phyloP scores from a whole-genome alignment of 2,329 filamentous ascomycete species.

The Knufia fluminis region DNA sequence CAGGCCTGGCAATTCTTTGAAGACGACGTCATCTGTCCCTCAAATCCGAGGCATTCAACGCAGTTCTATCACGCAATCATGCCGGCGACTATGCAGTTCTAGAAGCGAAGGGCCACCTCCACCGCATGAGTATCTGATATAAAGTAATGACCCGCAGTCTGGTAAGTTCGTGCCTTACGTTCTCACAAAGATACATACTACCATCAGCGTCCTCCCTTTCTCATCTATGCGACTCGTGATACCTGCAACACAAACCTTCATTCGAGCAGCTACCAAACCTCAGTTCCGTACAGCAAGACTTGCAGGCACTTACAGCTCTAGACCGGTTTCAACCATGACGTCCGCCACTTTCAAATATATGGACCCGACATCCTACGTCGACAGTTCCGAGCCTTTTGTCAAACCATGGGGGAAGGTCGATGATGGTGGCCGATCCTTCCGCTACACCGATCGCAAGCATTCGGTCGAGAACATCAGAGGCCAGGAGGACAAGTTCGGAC shows the following conservation, averaged over 20 bases:
- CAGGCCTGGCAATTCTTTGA: too few species aligned
- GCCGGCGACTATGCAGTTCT: too few species aligned
- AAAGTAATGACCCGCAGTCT: background rate
- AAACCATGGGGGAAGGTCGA: conserved; percentile 61
- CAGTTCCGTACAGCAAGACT: background rate
- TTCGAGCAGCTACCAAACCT: background rate
- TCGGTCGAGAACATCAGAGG: conserved; percentile 49
- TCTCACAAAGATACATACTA: background rate
- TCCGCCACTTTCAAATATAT: conserved; percentile 52
- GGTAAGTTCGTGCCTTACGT: background rate
- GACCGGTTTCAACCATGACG: conserved; percentile 41
- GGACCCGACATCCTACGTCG: conserved; percentile 43
- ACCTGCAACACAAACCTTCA: background rate
- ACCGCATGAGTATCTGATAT: too few species aligned
- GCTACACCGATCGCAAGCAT: conserved; percentile 36
- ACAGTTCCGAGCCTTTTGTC: conserved; percentile 25
- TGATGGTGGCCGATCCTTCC: conserved; percentile 47
- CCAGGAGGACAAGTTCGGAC: conserved; percentile 41
- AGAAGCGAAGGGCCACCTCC: too few species aligned
- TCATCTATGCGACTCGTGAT: conserved; percentile 3
- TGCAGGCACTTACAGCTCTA: background rate
- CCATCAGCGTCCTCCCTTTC: background rate
- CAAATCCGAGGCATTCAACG: too few species aligned
- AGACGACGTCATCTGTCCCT: too few species aligned
- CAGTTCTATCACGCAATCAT: too few species aligned